Percentiles rank a stretch among this genome's conserved stretches.
These are phyloP conservation scores for Bipolaris oryzae DNA, from an alignment of 2,329 filamentous ascomycete species.

Conservation along the genomic window DNA sequence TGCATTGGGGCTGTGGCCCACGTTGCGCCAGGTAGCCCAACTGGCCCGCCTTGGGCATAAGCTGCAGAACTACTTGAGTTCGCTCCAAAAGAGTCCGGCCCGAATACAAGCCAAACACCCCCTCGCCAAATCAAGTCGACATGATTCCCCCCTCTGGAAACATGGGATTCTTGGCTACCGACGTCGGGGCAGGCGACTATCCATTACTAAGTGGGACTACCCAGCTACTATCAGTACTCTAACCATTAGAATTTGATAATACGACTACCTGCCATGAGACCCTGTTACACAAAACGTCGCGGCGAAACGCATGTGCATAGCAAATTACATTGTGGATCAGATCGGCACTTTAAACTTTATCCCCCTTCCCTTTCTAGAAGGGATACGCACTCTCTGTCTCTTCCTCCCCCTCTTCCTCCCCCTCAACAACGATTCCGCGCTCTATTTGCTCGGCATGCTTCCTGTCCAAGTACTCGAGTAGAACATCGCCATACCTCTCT, in stretches of 20 bases:
- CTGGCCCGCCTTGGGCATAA: slow-evolving; percentile 5
- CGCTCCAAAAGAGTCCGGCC: slow-evolving; percentile 6
- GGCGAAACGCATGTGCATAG: neutral
- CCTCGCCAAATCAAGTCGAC: neutral
- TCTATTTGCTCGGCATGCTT: slow-evolving; percentile 76
- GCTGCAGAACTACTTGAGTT: slow-evolving; percentile 2
- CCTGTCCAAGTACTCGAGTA: slow-evolving; percentile 76
- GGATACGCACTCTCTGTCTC: slow-evolving; percentile 66
- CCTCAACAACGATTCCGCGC: slow-evolving; percentile 66
- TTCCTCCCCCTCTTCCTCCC: slow-evolving; percentile 68
- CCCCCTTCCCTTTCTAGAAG: slow-evolving; percentile 46
- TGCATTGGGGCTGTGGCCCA: neutral
- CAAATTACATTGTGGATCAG: neutral
- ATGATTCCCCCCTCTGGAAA: neutral
- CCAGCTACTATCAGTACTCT: neutral
- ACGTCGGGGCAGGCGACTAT: neutral
- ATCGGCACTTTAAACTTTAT: neutral
- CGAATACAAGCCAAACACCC: slow-evolving; percentile 2
- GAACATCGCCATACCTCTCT: slow-evolving; percentile 72
- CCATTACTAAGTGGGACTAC: no score
- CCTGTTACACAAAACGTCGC: neutral
- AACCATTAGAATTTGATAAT: neutral
- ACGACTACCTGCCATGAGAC: neutral
- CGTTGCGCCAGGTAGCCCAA: neutral
- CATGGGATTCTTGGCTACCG: neutral